These are phyloP conservation scores for Zelonia costaricensis DNA, from an alignment of 208 protist genomes.

Conservation along the genomic window DNA sequence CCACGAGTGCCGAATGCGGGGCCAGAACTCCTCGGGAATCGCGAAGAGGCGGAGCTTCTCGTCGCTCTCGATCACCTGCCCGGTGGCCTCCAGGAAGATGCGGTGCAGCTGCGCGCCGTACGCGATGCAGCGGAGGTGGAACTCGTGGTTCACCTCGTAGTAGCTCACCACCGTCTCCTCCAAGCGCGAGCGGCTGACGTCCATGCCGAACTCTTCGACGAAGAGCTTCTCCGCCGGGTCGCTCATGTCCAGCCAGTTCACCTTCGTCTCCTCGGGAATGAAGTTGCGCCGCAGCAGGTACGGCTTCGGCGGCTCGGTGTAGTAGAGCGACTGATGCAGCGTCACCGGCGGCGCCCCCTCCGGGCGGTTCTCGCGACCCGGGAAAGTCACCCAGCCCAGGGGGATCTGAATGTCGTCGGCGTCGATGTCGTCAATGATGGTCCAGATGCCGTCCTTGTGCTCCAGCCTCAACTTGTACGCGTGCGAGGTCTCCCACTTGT, in stretches of 20 bases:
- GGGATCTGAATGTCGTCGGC: slow-evolving; percentile 53
- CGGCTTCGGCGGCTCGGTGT: slow-evolving; percentile 41
- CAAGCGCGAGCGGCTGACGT: slow-evolving; percentile 60
- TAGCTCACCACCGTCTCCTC: slow-evolving; percentile 71
- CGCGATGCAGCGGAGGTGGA: slow-evolving; percentile 59
- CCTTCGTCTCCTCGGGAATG: slow-evolving; percentile 36
- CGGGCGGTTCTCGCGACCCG: slow-evolving; percentile 58
- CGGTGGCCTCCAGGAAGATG: slow-evolving; percentile 90
- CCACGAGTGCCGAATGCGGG: slow-evolving; percentile 80
- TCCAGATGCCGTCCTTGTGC: slow-evolving; percentile 56
- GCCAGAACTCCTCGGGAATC: slow-evolving; percentile 86
- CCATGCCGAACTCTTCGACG: slow-evolving; percentile 76
- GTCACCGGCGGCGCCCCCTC: slow-evolving; percentile 35
- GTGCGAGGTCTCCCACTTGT: slow-evolving; percentile 75
- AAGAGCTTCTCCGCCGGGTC: slow-evolving; percentile 82
- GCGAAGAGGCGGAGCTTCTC: slow-evolving; percentile 66
- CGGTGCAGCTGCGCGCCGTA: slow-evolving; percentile 75
- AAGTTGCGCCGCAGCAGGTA: slow-evolving; percentile 65
- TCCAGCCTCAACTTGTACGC: slow-evolving; percentile 57
- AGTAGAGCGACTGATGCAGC: slow-evolving; percentile 68
- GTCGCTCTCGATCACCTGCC: slow-evolving; percentile 74
- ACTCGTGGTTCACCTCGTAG: slow-evolving; percentile 81
- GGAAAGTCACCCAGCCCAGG: slow-evolving; percentile 86
- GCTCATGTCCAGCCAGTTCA: slow-evolving; percentile 78
- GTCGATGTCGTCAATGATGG: slow-evolving; percentile 67